Percentiles rank a stretch among this genome's conserved stretches.
These are phyloP conservation scores for Phytophthora vignae DNA, from an alignment of 352 stramenopile species.

Conservation along the genomic window DNA sequence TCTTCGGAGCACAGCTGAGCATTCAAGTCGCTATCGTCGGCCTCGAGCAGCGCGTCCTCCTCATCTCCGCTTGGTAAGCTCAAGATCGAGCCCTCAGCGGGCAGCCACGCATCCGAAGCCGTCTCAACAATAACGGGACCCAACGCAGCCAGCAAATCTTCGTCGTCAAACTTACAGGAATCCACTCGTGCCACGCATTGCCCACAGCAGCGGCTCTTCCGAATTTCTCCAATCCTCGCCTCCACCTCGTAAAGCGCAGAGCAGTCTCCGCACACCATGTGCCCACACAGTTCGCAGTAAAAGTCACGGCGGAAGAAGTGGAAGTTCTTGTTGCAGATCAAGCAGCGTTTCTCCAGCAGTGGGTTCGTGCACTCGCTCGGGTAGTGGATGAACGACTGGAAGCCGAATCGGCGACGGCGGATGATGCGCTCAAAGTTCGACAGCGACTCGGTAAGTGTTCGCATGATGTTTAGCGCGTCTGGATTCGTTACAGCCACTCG, in stretches of 20 bases:
- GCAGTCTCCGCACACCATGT: slow-evolving; percentile 59
- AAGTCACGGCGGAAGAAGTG: slow-evolving; percentile 55
- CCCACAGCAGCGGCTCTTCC: slow-evolving; percentile 55
- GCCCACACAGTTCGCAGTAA: slow-evolving; percentile 64
- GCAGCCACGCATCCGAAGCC: slow-evolving; percentile 47
- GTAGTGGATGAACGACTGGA: slow-evolving; percentile 76
- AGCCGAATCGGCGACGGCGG: slow-evolving; percentile 67
- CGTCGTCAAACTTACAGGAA: slow-evolving; percentile 58
- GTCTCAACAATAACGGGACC: slow-evolving; percentile 50
- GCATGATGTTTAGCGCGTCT: slow-evolving; percentile 52
- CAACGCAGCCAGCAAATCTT: slow-evolving; percentile 53
- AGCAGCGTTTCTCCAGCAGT: slow-evolving; percentile 41
- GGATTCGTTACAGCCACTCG: slow-evolving; percentile 58
- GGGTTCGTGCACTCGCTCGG: slow-evolving; percentile 42
- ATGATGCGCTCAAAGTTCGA: slow-evolving; percentile 63
- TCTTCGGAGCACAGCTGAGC: slow-evolving; percentile 55
- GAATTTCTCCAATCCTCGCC: slow-evolving; percentile 47
- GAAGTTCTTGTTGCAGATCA: slow-evolving; percentile 61
- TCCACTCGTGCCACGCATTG: slow-evolving; percentile 63
- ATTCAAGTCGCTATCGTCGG: slow-evolving; percentile 40
- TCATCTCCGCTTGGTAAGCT: slow-evolving; percentile 12
- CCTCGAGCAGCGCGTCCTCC: slow-evolving; percentile 22
- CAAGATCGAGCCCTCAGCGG: not conserved
- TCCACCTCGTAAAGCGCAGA: slow-evolving; percentile 65
- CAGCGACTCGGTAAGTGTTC: slow-evolving; percentile 57